Evolutionary conservation across 1,139 yeast species (phyloP), one percentile per base, ranked within the genome.

Genomic region (Suhomyces panamericanus): DNA sequence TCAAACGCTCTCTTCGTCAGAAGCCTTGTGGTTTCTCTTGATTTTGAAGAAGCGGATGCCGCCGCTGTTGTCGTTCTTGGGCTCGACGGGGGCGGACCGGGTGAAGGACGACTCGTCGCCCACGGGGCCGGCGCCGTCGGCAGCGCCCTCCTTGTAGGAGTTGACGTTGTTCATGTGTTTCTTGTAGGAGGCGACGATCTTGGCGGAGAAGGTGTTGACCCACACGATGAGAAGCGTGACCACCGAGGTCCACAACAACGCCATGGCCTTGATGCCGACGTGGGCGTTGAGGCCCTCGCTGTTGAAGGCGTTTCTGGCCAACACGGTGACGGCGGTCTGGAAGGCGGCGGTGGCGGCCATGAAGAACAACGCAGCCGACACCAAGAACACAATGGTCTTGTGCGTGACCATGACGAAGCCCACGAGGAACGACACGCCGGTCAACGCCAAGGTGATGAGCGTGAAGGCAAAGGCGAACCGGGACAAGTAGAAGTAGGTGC

Each of bases 11-110:
- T 82, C 87, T 49, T 80, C 85, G 55, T 80, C 85, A 36, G 76
- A 68, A 39, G 69, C 72, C 61, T 77, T 77, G 56, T 78, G 75
- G 64, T 81, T 81, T 73, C 89, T 83, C 69, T 84, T 83, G 50
- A 85, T 83, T 60, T 83, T 84, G 73, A 85, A 85, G 68, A 85
- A 85, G 66, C 87, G 82, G 57, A 85, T 85, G 44, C 91, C 93
- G 39, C 86, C 83, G 49, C 66, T 63, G 49, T 59, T 59, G 35
- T 64, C 67, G 54, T 78, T 71, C 51, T 66, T 69, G 42, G 57
- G 52, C 38, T 60, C 60, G 39, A 54, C 66, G 9, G 68, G 68
- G 26, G 64, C 60, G 38, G 66, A 50, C 65, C 78, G 71, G 44
- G 78, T 73, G 57, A 72, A 73, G n/a, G 78, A 71, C 26, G 75